Evolutionary conservation across 2,329 filamentous ascomycete genomes (phyloP).

Genomic region (Exophiala oligosperma): DNA sequence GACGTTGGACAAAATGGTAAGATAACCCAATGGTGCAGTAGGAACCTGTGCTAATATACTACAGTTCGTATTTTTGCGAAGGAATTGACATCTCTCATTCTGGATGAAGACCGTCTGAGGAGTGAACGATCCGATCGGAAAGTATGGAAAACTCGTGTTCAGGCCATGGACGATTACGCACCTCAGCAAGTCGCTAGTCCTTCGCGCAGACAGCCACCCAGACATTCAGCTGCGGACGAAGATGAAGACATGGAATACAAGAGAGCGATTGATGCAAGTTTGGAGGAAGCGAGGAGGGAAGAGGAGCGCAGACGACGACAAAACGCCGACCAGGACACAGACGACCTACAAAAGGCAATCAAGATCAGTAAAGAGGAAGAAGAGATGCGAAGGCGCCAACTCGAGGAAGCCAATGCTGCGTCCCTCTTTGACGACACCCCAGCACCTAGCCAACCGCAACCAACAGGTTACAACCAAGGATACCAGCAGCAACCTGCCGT

Average conservation of each 20-base stretch:
- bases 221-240: slow-evolving; percentile 15
- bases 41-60: slow-evolving; percentile 16
- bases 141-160: slow-evolving; percentile 95
- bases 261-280: slow-evolving; percentile 66
- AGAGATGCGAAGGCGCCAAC: slow-evolving; percentile 72
- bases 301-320: slow-evolving; percentile 63
- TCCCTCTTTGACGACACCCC: slow-evolving; percentile 83
- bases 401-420: slow-evolving; percentile 81
- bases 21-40: slow-evolving; percentile 29
- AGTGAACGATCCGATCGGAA: slow-evolving; percentile 88
- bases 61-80: slow-evolving; percentile 93
- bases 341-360: slow-evolving; percentile 92
- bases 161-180: slow-evolving; percentile 81
- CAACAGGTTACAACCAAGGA: slow-evolving; percentile 90
- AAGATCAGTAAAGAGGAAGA: slow-evolving; percentile 95
- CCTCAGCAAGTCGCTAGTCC: slow-evolving; percentile 46
- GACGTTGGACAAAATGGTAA: slow-evolving; percentile 96
- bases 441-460: slow-evolving; percentile 68
- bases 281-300: slow-evolving; percentile 81
- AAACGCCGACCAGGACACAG: slow-evolving; percentile 70
- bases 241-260: slow-evolving; percentile 68
- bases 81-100: slow-evolving; percentile 85
- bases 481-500: slow-evolving; percentile 97
- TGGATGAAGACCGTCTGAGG: slow-evolving; percentile 90
- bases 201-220: slow-evolving; percentile 37